phyloP scores from a whole-genome alignment of 768 basidiomycete species.

The Leccinum disarticulatum region DNA sequence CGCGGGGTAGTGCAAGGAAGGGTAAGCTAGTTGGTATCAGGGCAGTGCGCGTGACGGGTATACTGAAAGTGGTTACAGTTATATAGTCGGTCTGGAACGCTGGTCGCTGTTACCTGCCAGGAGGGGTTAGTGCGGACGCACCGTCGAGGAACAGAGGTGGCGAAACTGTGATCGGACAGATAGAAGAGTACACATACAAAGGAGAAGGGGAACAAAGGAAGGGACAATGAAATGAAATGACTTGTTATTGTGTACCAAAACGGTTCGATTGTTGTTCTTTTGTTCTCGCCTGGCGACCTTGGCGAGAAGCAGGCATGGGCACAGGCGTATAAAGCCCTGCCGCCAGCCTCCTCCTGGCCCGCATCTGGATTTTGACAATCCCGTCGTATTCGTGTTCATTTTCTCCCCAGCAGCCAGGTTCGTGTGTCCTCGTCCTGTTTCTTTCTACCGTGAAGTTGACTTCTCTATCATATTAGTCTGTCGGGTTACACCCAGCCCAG shows the following conservation, averaged over 20 bases:
- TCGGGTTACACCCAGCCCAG: slow-evolving; percentile 19
- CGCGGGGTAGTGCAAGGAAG: slow-evolving; percentile 69
- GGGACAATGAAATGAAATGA: slow-evolving; percentile 22
- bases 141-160: slow-evolving; percentile 41
- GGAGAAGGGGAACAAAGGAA: slow-evolving; percentile 20
- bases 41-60: not conserved
- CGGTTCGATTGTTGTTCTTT: slow-evolving; percentile 27
- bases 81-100: slow-evolving; percentile 61
- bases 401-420: slow-evolving; percentile 31
- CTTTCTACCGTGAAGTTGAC: not conserved
- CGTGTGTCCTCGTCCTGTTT: not conserved
- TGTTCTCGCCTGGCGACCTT: slow-evolving; percentile 37
- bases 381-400: slow-evolving; percentile 18
- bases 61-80: slow-evolving; percentile 43
- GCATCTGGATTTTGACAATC: slow-evolving; percentile 40
- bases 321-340: slow-evolving; percentile 28
- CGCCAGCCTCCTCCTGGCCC: not conserved
- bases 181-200: slow-evolving; percentile 14
- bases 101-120: slow-evolving; percentile 77
- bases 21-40: slow-evolving; percentile 41
- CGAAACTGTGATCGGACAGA: slow-evolving; percentile 21
- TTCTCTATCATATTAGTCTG: slow-evolving; percentile 25
- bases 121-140: slow-evolving; percentile 75
- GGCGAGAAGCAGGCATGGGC: slow-evolving; percentile 9
- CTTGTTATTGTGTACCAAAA: slow-evolving; percentile 32